Evolutionary conservation across 768 basidiomycete species (phyloP).

Genomic region (Termitomyces sp.): DNA sequence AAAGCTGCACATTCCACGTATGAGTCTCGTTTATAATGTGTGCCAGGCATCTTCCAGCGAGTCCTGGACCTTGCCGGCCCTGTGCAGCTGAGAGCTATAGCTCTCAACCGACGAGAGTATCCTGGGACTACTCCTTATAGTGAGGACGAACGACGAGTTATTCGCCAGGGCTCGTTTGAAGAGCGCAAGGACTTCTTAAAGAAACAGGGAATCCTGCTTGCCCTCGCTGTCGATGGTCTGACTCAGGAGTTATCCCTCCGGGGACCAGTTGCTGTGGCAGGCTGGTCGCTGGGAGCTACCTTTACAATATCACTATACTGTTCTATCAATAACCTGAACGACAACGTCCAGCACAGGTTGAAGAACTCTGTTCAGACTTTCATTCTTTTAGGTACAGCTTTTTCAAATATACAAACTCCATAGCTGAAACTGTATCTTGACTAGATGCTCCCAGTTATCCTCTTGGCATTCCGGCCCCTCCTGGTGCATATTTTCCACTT

Average conservation of each 20-base stretch:
- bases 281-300: constrained; percentile 24
- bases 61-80: not conserved
- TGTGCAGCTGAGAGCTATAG: not conserved
- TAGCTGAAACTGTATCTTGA: not conserved
- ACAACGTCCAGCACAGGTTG: constrained; percentile 10
- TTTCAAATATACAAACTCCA: too few relatives aligned
- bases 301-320: constrained; percentile 18
- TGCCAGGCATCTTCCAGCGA: not conserved
- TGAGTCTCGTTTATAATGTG: not conserved
- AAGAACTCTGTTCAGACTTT: constrained; percentile 15
- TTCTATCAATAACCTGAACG: constrained; percentile 12
- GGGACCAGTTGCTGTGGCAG: constrained; percentile 14
- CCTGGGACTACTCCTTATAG: not conserved
- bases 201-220: constrained; percentile 9
- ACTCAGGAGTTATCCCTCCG: constrained; percentile 40
- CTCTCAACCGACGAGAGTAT: not conserved
- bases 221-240: constrained; percentile 20
- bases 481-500: too few relatives aligned
- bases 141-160: not conserved
- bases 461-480: too few relatives aligned
- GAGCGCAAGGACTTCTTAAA: too few relatives aligned
- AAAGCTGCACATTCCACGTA: not conserved
- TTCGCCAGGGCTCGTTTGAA: not conserved
- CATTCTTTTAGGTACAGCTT: constrained; percentile 13
- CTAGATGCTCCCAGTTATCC: not conserved